Evolutionary conservation across 257 asterid species (phyloP).

Genomic region (Prunella vulgaris): DNA sequence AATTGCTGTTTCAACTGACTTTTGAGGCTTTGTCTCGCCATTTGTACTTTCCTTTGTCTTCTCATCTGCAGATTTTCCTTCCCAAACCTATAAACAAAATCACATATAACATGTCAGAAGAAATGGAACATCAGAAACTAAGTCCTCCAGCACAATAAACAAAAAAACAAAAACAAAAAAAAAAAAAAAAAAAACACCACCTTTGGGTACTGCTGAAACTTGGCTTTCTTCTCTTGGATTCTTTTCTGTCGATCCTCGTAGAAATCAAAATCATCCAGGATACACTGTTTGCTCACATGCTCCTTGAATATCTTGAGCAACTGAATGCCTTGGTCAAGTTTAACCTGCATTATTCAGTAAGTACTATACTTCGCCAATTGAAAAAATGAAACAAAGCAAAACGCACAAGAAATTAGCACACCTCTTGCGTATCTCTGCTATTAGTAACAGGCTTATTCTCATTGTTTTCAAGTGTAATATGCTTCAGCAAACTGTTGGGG

Average conservation of each 20-base stretch:
- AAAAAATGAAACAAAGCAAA: background rate
- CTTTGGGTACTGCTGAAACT: conserved; percentile 40
- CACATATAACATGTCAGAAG: background rate
- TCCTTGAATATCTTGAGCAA: conserved; percentile 59
- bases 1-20: conserved; percentile 21
- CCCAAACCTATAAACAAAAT: conserved; percentile 36
- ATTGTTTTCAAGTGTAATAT: conserved; percentile 63
- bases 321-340: conserved; percentile 55
- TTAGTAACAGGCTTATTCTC: conserved; percentile 74
- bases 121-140: background rate
- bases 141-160: background rate
- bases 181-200: conserved; percentile 19
- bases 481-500: conserved; percentile 67
- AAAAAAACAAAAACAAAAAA: background rate
- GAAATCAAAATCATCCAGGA: conserved; percentile 69
- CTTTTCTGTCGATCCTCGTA: conserved; percentile 65
- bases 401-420: background rate
- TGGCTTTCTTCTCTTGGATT: conserved; percentile 54
- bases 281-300: conserved; percentile 46
- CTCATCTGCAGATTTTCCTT: conserved; percentile 40
- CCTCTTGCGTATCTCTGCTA: conserved; percentile 88
- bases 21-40: conserved; percentile 25
- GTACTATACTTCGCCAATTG: background rate
- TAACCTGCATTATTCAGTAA: conserved; percentile 29
- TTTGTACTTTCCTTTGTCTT: conserved; percentile 30